phyloP scores from a whole-genome alignment of 352 stramenopile genomes.

The Globisporangium yorkense region DNA sequence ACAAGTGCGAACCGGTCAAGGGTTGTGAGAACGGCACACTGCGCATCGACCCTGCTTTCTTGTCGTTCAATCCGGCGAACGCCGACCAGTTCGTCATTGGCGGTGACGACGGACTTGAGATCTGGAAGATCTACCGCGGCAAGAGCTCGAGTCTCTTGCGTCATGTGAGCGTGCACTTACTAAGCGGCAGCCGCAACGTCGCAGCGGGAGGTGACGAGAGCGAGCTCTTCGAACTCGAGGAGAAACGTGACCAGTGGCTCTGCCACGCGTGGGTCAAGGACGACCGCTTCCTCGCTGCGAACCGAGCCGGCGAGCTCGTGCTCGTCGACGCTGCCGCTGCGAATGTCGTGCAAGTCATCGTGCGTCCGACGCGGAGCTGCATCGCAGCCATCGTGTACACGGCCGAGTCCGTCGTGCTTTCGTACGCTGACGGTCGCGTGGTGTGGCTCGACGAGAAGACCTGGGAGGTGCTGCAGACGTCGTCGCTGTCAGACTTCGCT shows the following conservation, averaged over 20 bases:
- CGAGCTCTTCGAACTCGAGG: conserved; percentile 34
- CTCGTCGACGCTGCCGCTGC: conserved; percentile 33
- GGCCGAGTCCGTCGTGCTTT: conserved; percentile 37
- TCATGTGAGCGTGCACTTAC: conserved; percentile 14
- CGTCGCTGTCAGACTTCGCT: conserved; percentile 19
- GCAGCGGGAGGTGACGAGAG: neutral
- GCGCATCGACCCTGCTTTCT: conserved; percentile 28
- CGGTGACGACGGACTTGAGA: conserved; percentile 47
- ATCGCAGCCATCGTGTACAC: conserved; percentile 51
- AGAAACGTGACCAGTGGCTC: conserved; percentile 37
- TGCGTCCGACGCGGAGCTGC: conserved; percentile 24
- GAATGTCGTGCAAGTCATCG: conserved; percentile 26
- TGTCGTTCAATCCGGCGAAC: conserved; percentile 69
- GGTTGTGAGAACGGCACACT: conserved; percentile 31
- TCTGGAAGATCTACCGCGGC: conserved; percentile 62
- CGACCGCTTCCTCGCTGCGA: conserved; percentile 38
- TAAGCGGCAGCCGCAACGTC: neutral
- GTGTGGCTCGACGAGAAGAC: conserved; percentile 39
- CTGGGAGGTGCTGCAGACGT: conserved; percentile 37
- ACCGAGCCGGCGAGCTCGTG: conserved; percentile 46
- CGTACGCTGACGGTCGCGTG: conserved; percentile 43
- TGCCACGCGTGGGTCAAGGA: conserved; percentile 58
- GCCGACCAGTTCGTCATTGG: conserved; percentile 56
- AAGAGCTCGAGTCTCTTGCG: conserved; percentile 25
- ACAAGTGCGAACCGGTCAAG: conserved; percentile 38